A percentile compares a stretch with the other conserved stretches of the same genome.
Evolutionary conservation across 73 alveolate genomes (phyloP).

Genomic region (Breviolum minutum): DNA sequence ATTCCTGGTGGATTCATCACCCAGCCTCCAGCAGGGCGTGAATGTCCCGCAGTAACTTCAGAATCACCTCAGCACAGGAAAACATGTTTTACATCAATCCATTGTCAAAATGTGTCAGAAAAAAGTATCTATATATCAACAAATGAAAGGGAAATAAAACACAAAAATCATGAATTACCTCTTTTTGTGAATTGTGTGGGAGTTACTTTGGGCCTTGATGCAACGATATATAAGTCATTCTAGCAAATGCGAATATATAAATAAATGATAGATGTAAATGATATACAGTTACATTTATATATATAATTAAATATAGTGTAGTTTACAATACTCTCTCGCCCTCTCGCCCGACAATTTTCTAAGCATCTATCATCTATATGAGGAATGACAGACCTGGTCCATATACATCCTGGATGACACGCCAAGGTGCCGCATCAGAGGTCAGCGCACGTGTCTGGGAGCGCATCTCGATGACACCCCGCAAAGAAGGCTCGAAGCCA

Average conservation of each 20-base stretch:
- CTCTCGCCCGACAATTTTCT: too few species aligned
- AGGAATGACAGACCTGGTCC: background rate
- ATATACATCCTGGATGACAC: background rate
- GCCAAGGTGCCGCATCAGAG: background rate
- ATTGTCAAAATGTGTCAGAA: too few species aligned
- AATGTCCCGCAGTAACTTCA: conserved; percentile 51
- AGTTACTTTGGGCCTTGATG: too few species aligned
- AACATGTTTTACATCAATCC: too few species aligned
- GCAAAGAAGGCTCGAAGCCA: conserved; percentile 33
- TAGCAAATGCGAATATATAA: too few species aligned
- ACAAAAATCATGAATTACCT: background rate
- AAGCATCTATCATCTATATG: too few species aligned
- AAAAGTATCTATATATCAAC: background rate
- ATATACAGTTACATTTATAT: too few species aligned
- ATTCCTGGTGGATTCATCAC: background rate
- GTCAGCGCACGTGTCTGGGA: conserved; percentile 23
- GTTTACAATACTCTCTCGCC: too few species aligned
- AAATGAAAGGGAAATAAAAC: background rate
- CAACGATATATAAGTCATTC: too few species aligned
- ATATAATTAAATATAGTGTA: too few species aligned
- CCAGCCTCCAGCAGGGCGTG: conserved; percentile 48
- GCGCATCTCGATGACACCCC: conserved; percentile 81
- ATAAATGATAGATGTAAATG: too few species aligned
- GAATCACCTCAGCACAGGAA: background rate
- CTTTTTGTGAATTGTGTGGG: background rate